Evolutionary conservation across 352 stramenopile species (phyloP), one percentile per base, ranked within the genome.

Genomic region (Phytophthora cryptogea): DNA sequence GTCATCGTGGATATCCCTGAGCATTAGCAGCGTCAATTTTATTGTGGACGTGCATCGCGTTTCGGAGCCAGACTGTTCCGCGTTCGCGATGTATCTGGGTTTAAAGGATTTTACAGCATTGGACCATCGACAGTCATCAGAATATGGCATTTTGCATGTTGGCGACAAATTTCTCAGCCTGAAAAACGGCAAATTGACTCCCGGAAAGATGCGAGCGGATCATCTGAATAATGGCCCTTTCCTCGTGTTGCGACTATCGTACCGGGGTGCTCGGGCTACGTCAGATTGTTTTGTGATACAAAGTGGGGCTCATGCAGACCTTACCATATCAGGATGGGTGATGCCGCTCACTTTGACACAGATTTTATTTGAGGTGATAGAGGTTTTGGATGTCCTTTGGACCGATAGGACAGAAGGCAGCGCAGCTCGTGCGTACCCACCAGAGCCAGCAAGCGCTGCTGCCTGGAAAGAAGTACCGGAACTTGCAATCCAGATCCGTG

Each of bases 131-230:
- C 80, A 89, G 57, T 78, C 70, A 14, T 86, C 75, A 9, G 88
- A 87, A 42, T 85, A 92, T 27, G 85, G 72, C 17, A 54, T 96
- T 5, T 65, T 96, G 9, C 86, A 96, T 54, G 59, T 96, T 16
- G 88, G 88, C 0, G 83, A 96, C 53, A 85, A 89, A 16, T 96
- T 96, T 63, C 65, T 96, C 28, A 85, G 61, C 14, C 66, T 93
- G 36, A 90, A 93, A 37, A 89, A 92, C 46, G 86, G 86, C 1
- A 48, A 86, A 8, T 63, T 96, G 33, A 86, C 73, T 0, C 80
- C 85, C 14, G 72, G 83, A 9, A 87, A 86, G 40, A 80, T 95
- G 42, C 74, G 72, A n/a, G 69, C 83, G 0, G 83, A 92, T 23
- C 79, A 83, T 47, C 59, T 89, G 10, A 77, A 76, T 20, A 71